Evolutionary conservation across 306 rosid genomes (phyloP), one percentile per base, ranked within the genome.

Genomic region (Lathyrus sativus): DNA sequence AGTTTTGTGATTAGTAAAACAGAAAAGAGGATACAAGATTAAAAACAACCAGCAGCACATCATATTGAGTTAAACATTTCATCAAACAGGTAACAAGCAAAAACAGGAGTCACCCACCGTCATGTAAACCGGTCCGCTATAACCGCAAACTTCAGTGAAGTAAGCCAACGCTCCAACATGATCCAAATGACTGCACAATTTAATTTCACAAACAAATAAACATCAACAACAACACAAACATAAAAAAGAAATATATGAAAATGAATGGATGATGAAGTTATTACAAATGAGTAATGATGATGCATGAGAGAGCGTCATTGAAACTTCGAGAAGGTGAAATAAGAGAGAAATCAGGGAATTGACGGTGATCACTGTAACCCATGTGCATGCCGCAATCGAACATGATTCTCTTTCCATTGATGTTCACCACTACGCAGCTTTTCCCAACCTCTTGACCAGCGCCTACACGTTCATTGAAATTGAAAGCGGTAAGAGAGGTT

Each of bases 401-500:
- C 98, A 92, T 90, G 77, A 92, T 88, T 65, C 96, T 80, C 64
- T 88, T 92, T 49, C 93, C 96, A 37, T 90, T 88, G 67, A 92
- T 92, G n/a, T 78, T 78, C 10, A 90, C 96, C 38, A 92, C 79
- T 13, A 88, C 91, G 22, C 96, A 90, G 79, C 98, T 92, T 91
- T 92, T 92, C 26, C 98, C 98, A 28, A 90, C 96, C 51, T 92
- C 96, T 83, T 92, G 96, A 35, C 98, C 98, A 65, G 98, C 96
- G 28, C 98, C 98, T 92, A 71, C 31, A 14, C 9, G 26, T 63
- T 42, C 37, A n/a, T 12, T 2, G 3, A 24, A 46, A 17, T 19
- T 17, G 17, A 38, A 2, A 58, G 35, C 24, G 0, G 26, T 14
- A 9, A 58, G 24, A 29, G 43, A 46, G 71, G 15, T 46, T 46